Evolutionary conservation across 1,284 basidiomycete species (phyloP).

Genomic region (Grifola frondosa): DNA sequence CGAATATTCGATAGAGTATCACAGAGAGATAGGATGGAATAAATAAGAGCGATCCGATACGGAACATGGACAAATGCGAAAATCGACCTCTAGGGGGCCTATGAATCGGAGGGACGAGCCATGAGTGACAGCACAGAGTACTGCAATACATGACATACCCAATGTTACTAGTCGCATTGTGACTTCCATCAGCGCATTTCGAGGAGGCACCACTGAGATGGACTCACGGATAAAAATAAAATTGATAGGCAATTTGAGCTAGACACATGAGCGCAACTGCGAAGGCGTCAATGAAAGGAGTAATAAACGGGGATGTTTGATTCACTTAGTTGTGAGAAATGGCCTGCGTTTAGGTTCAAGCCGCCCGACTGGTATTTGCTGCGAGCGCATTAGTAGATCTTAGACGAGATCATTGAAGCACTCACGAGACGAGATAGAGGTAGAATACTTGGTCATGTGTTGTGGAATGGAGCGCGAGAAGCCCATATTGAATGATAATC

Average conservation of each 20-base stretch:
- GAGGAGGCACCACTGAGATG: neutral
- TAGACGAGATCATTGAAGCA: conserved; percentile 13
- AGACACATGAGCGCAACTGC: conserved; percentile 80
- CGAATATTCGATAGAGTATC: conserved; percentile 65
- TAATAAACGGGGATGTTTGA: conserved; percentile 11
- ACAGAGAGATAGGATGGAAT: conserved; percentile 79
- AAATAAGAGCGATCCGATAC: conserved; percentile 73
- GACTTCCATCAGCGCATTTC: neutral
- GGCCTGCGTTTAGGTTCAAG: conserved; percentile 71
- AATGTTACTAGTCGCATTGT: conserved; percentile 15
- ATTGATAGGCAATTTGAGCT: conserved; percentile 80
- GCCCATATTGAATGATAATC: conserved; percentile 78
- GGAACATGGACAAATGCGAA: conserved; percentile 83
- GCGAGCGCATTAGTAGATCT: neutral
- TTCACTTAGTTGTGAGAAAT: conserved; percentile 81
- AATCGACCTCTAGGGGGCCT: conserved; percentile 75
- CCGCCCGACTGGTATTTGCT: conserved; percentile 74
- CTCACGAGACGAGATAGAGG: conserved; percentile 80
- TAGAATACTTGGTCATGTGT: conserved; percentile 85
- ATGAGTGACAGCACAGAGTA: neutral
- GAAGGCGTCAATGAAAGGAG: too few species aligned
- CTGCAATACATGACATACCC: conserved; percentile 8
- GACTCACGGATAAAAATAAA: conserved; percentile 77
- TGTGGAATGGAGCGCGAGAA: conserved; percentile 77
- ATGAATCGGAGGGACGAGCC: neutral